Evolutionary conservation across 1,284 basidiomycete genomes (phyloP).

Genomic region (Boletus holoroseus): DNA sequence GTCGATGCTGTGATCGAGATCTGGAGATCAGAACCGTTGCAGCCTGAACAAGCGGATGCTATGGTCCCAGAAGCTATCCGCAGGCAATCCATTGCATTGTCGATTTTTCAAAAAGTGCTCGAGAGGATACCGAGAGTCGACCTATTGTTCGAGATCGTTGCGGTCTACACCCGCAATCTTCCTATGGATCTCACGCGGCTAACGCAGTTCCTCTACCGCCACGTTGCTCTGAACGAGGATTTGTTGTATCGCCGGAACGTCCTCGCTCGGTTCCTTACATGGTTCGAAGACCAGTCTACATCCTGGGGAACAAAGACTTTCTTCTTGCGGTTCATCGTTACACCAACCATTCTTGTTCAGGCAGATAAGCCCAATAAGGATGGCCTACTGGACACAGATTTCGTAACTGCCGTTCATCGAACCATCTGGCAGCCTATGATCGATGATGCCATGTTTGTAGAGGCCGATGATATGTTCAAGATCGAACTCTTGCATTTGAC

Average conservation of each 20-base stretch:
- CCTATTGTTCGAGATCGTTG: slow-evolving; percentile 83
- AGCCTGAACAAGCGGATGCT: slow-evolving; percentile 44
- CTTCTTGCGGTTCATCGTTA: slow-evolving; percentile 84
- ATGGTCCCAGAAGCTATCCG: slow-evolving; percentile 52
- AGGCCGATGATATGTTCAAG: slow-evolving; percentile 75
- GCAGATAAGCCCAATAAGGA: slow-evolving; percentile 53
- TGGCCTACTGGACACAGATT: slow-evolving; percentile 65
- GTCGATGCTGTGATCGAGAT: slow-evolving; percentile 66
- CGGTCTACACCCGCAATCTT: slow-evolving; percentile 76
- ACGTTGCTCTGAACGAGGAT: slow-evolving; percentile 68
- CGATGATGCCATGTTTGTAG: slow-evolving; percentile 51
- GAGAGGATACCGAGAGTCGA: slow-evolving; percentile 73
- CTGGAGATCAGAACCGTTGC: slow-evolving; percentile 59
- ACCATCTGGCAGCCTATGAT: slow-evolving; percentile 80
- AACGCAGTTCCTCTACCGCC: slow-evolving; percentile 86
- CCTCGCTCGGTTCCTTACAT: slow-evolving; percentile 78
- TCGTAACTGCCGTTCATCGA: slow-evolving; percentile 65
- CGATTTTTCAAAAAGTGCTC: slow-evolving; percentile 72
- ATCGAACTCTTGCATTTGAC: slow-evolving; percentile 92
- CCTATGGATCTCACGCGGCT: slow-evolving; percentile 79
- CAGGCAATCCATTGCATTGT: slow-evolving; percentile 65
- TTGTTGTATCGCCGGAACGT: slow-evolving; percentile 75
- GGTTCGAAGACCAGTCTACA: slow-evolving; percentile 69
- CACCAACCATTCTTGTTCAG: slow-evolving; percentile 82
- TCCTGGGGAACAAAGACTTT: slow-evolving; percentile 80